Base-by-base conservation (phyloP, 2,329 filamentous ascomycete genomes). In the Aureobasidium musti region DNA sequence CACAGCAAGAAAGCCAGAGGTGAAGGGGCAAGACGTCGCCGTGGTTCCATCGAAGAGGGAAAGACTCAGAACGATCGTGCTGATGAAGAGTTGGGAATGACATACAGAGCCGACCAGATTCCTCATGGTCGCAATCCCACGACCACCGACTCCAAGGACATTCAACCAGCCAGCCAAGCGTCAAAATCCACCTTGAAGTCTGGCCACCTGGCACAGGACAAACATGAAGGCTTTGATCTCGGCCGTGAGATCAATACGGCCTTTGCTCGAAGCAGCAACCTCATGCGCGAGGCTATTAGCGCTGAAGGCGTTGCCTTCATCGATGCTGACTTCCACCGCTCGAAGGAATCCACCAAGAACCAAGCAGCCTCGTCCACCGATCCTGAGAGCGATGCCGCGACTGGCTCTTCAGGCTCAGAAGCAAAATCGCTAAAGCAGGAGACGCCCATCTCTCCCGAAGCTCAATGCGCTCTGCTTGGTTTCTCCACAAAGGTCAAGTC, bases 191-290 rank as follows among this genome's bases (percentile, higher is more conserved):
- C 33, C 11, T 2, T 35, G 5, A 66, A 61, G 23, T 11, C 61
- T 26, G 61, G 61, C 11, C 61, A 54, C 13, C 7, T 64, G 28
- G 35, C 69, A 71, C 43, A 75, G 1, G 77, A 78, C 45, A 65
- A 65, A 14, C 45, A 57, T 26, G 64, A 66, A 41, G 45, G 30
- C 14, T 69, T 69, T 26, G 67, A 68, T 37, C 60, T 69, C 2
- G 39, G 39, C 11, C 39, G 53, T 21, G 68, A 68, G 19, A 50
- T 66, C 26, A 60, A 59, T 3, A 39, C 53, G 71, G 78, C 79
- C 5, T 83, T 83, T 66, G 74, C 75, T 19, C 75, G 81, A 28
- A 81, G 82, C 1, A 80, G 80, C 2, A 81, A 82, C 45, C 71
- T 84, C 0, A 74, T 84, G 7, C 76, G 78, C 1, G 79, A 82